phyloP scores from a whole-genome alignment of 495 filamentous ascomycete genomes.

The Penicillium pulvis region DNA sequence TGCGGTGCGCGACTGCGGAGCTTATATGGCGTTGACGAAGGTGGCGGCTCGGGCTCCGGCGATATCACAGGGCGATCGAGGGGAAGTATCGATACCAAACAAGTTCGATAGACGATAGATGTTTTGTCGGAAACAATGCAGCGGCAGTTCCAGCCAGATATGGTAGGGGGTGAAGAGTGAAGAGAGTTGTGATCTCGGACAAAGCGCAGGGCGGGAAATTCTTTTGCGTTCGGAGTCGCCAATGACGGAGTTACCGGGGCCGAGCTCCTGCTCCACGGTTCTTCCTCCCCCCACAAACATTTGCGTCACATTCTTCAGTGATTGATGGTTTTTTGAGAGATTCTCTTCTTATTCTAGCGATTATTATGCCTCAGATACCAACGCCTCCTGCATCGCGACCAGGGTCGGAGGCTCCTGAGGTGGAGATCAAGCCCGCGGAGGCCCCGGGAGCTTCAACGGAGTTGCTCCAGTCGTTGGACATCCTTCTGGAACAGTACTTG shows the following conservation, averaged over 20 bases:
- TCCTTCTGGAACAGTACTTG: constrained; percentile 69
- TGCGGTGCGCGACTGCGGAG: neutral
- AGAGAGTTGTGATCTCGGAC: constrained; percentile 9
- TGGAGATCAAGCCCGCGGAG: constrained; percentile 24
- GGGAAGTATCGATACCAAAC: constrained; percentile 1
- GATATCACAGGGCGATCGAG: constrained; percentile 6
- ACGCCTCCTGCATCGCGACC: constrained; percentile 42
- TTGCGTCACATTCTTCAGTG: neutral
- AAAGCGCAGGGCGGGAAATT: constrained; percentile 43
- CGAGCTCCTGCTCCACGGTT: constrained; percentile 32
- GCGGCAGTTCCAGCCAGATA: neutral
- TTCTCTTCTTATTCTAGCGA: too few relatives aligned
- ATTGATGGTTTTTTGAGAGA: neutral
- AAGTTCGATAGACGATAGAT: neutral
- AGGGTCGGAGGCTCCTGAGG: constrained; percentile 32
- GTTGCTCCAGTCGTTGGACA: constrained; percentile 54
- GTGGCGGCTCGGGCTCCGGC: constrained; percentile 17
- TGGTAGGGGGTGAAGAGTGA: constrained; percentile 8
- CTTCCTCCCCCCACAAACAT: constrained; percentile 6
- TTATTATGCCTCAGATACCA: constrained; percentile 38
- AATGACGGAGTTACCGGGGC: constrained; percentile 52
- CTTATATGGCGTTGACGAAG: constrained; percentile 1
- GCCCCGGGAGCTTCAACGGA: constrained; percentile 17
- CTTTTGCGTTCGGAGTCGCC: constrained; percentile 37
- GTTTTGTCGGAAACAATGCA: neutral